Conservation (phyloP, 495 filamentous ascomycete genomes). For the Aspergillus ostianus region DNA sequence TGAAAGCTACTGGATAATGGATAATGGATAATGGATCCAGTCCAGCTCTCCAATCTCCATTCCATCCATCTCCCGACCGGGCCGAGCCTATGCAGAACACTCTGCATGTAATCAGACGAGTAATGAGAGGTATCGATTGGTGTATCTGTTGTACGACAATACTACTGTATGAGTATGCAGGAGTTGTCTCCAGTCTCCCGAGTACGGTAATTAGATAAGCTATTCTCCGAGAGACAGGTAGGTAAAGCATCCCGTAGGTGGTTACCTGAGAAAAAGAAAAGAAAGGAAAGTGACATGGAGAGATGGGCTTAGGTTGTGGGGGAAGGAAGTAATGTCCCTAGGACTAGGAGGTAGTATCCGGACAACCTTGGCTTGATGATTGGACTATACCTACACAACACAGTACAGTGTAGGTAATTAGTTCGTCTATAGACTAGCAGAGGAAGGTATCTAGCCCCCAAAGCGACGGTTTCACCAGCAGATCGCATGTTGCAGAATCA, state of each 20-base stretch:
- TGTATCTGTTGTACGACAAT: constrained; percentile 15
- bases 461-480: too few species aligned
- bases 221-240: constrained; percentile 12
- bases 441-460: too few species aligned
- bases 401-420: too few species aligned
- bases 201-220: constrained; percentile 9
- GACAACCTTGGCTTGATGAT: too few species aligned
- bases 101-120: constrained; percentile 4
- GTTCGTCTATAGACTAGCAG: too few species aligned
- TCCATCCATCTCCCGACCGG: constrained; percentile 16
- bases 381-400: too few species aligned
- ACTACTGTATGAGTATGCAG: constrained; percentile 9
- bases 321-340: too few species aligned
- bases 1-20: constrained; percentile 2
- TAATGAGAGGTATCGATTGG: constrained; percentile 4
- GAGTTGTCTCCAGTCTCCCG: neutral
- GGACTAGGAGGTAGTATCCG: too few species aligned
- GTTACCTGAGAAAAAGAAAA: too few species aligned
- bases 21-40: constrained; percentile 9
- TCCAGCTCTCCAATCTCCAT: neutral
- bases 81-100: constrained; percentile 24
- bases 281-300: too few species aligned
- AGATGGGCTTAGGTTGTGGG: too few species aligned
- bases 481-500: neutral
- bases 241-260: too few species aligned